These are phyloP conservation scores for Phytopythium sindhum DNA, from an alignment of 352 stramenopile species.

Conservation along the genomic window DNA sequence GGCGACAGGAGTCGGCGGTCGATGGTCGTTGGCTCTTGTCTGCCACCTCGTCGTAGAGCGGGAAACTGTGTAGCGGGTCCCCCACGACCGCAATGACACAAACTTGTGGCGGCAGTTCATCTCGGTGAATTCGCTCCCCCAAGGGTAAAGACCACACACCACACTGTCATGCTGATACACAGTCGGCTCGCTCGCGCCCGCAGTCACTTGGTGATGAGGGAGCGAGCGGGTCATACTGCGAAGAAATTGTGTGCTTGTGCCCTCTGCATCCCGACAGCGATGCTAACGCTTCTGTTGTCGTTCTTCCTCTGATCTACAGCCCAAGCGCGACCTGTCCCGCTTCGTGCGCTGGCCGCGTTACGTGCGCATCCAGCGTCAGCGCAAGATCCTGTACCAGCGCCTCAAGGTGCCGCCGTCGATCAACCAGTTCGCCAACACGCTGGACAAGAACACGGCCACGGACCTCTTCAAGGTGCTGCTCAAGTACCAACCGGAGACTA, in stretches of 20 bases:
- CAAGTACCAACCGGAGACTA: slow-evolving; percentile 99
- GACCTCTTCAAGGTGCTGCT: slow-evolving; percentile 98
- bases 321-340: slow-evolving; percentile 95
- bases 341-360: slow-evolving; percentile 99
- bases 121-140: slow-evolving; percentile 54
- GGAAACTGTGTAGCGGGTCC: slow-evolving; percentile 77
- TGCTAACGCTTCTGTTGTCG: slow-evolving; percentile 8
- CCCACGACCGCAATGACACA: slow-evolving; percentile 91
- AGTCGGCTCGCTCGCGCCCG: slow-evolving; percentile 21
- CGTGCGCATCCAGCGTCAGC: slow-evolving; percentile 98
- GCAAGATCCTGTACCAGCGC: slow-evolving; percentile 98
- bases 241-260: slow-evolving; percentile 1
- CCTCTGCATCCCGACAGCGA: background rate
- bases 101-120: slow-evolving; percentile 83
- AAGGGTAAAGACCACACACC: slow-evolving; percentile 62
- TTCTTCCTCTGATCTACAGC: slow-evolving; percentile 40
- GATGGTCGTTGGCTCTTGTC: background rate
- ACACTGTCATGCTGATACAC: slow-evolving; percentile 21
- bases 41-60: slow-evolving; percentile 14
- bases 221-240: slow-evolving; percentile 7
- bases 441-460: slow-evolving; percentile 98
- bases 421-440: slow-evolving; percentile 98
- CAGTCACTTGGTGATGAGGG: background rate
- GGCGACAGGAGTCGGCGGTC: background rate
- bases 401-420: slow-evolving; percentile 98